phyloP scores from a whole-genome alignment of 1,139 yeast genomes.

The Nematodospora anomalae region DNA sequence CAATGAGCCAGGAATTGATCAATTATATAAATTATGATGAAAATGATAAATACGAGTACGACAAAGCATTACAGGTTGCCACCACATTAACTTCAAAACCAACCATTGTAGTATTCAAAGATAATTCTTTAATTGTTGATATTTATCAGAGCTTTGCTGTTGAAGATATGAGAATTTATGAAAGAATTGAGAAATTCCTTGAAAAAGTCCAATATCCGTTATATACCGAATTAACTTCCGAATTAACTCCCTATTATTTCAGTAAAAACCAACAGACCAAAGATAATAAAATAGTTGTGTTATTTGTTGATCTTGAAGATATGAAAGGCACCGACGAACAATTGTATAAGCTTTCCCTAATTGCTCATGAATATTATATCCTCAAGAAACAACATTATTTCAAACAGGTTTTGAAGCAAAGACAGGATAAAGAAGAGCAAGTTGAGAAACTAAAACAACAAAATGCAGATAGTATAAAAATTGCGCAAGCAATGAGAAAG shows the following conservation, averaged over 20 bases:
- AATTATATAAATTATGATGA: slow-evolving; percentile 43
- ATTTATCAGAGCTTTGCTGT: slow-evolving; percentile 63
- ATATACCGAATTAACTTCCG: slow-evolving; percentile 50
- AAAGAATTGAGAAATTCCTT: slow-evolving; percentile 50
- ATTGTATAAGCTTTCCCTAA: slow-evolving; percentile 45
- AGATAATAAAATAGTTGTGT: slow-evolving; percentile 51
- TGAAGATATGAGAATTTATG: slow-evolving; percentile 56
- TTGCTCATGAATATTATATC: slow-evolving; percentile 55
- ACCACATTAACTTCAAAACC: slow-evolving; percentile 61
- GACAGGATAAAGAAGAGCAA: slow-evolving; percentile 43
- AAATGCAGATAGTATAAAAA: slow-evolving; percentile 39
- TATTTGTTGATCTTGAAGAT: slow-evolving; percentile 49
- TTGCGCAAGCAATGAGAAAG: slow-evolving; percentile 49
- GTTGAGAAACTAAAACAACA: slow-evolving; percentile 45
- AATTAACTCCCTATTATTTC: slow-evolving; percentile 36
- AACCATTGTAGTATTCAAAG: slow-evolving; percentile 58
- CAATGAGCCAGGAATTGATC: slow-evolving; percentile 45
- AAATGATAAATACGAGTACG: slow-evolving; percentile 27
- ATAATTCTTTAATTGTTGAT: slow-evolving; percentile 50
- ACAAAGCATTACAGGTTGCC: slow-evolving; percentile 48
- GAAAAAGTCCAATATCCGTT: slow-evolving; percentile 48
- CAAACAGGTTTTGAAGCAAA: slow-evolving; percentile 32
- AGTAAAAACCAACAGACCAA: slow-evolving; percentile 21
- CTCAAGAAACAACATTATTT: slow-evolving; percentile 46
- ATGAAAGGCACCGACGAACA: slow-evolving; percentile 35